Percentiles rank a stretch among this genome's conserved stretches.
phyloP scores from a whole-genome alignment of 2,329 filamentous ascomycete species.

The Falciphora oryzae region DNA sequence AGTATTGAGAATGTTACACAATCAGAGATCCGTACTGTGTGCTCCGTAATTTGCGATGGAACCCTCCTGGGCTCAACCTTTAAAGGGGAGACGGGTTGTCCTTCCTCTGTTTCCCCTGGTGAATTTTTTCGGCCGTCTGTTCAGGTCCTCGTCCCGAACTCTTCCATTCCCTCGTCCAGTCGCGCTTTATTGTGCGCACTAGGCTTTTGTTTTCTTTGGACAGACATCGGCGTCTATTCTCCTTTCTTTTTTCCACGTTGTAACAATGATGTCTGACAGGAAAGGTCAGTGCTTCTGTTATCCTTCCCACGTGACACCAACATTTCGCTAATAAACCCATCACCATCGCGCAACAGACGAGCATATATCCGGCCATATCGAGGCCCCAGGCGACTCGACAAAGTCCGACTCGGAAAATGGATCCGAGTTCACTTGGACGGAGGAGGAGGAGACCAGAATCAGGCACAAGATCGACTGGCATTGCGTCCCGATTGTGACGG shows the following conservation, averaged over 20 bases:
- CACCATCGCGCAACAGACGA: background rate
- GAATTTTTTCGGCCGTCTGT: background rate
- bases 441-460: conserved; percentile 41
- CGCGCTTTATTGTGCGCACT: no score
- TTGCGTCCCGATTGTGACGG: conserved; percentile 44
- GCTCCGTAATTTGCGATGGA: background rate
- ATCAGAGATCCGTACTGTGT: background rate
- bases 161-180: background rate
- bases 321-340: background rate
- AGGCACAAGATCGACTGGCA: conserved; percentile 47
- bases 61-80: background rate
- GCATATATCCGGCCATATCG: background rate
- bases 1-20: background rate
- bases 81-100: background rate
- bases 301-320: background rate
- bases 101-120: background rate
- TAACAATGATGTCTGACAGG: background rate
- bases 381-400: conserved; percentile 8
- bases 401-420: conserved; percentile 13
- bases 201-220: background rate
- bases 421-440: conserved; percentile 38
- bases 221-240: background rate
- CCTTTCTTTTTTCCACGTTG: background rate
- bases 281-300: background rate
- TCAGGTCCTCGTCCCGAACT: background rate